Evolutionary conservation across 2,329 filamentous ascomycete species (phyloP), one percentile per base, ranked within the genome.

Genomic region (Monilinia fructigena): DNA sequence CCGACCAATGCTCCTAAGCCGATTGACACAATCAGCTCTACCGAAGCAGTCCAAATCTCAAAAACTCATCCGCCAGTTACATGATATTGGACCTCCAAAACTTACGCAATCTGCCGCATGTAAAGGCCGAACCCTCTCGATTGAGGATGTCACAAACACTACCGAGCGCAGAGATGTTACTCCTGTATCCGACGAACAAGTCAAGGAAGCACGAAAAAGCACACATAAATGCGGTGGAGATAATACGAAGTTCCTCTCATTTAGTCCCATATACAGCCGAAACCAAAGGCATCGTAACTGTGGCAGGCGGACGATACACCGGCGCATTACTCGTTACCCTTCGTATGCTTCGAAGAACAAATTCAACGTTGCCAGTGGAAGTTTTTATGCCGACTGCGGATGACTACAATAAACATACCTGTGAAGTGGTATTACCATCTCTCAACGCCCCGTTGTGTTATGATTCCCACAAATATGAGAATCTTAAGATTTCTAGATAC

Each of bases 271-370:
- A 66, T 10, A 52, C 23, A 26, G 18, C 65, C 18, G 11, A 31
- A 12, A 55, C 66, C 14, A 52, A 38, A 47, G 81, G 81, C 0
- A 75, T 82, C 23, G 80, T 82, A 10, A 81, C 79, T 3, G 80
- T 76, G 0, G 76, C 75, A 1, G 76, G 76, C 35, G 71, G 75
- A 4, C 69, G 73, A 38, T 77, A 78, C 59, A 75, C 79, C 45
- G 75, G 77, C 0, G 73, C 77, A 16, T 70, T 78, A n/a, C 70
- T 80, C 3, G 75, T 80, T 11, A 76, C 76, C 0, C 66, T 81
- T 2, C 76, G 76, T 8, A 78, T 81, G 76, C 71, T 81, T 23
- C 76, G 79, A 14, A 71, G 72, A 35, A 77, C 78, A 4, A 77
- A 77, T 45, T 78, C 75, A 23, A 71, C 71, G 7, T 72, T 80